Evolutionary conservation across 331 rosid genomes (phyloP).

Genomic region (Pyrus hybrid): DNA sequence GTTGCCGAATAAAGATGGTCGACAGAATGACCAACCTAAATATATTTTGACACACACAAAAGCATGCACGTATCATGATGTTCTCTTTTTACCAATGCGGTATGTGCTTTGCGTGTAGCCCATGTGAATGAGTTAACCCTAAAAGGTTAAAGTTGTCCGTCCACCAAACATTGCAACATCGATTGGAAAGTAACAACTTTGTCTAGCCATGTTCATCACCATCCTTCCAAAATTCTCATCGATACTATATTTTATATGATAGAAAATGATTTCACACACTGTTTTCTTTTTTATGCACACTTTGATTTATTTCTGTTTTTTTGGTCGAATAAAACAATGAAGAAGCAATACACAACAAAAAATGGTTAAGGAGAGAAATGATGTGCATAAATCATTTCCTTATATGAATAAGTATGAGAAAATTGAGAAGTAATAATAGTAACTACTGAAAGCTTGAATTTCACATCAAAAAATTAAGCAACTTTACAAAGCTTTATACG

Average conservation of each 20-base stretch:
- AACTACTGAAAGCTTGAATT: no score
- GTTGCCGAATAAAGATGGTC: neutral
- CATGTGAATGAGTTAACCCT: constrained; percentile 22
- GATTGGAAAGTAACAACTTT: neutral
- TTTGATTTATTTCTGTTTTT: no score
- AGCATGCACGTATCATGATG: neutral
- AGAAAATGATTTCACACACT: neutral
- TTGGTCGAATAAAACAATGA: neutral
- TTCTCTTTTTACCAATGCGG: neutral
- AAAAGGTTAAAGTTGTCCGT: constrained; percentile 19
- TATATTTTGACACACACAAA: neutral
- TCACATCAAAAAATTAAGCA: neutral
- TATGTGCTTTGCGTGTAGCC: neutral
- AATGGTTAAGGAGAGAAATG: no score
- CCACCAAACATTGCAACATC: constrained; percentile 21
- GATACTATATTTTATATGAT: no score
- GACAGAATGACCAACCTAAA: neutral
- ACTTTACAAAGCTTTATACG: neutral
- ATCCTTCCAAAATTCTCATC: no score
- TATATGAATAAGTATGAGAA: neutral
- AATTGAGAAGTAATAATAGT: no score
- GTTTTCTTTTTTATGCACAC: neutral
- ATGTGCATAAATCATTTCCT: no score
- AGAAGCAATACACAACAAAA: no score
- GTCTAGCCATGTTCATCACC: neutral